Conservation (phyloP, 1,139 yeast species). For the Candida frijolesensis region DNA sequence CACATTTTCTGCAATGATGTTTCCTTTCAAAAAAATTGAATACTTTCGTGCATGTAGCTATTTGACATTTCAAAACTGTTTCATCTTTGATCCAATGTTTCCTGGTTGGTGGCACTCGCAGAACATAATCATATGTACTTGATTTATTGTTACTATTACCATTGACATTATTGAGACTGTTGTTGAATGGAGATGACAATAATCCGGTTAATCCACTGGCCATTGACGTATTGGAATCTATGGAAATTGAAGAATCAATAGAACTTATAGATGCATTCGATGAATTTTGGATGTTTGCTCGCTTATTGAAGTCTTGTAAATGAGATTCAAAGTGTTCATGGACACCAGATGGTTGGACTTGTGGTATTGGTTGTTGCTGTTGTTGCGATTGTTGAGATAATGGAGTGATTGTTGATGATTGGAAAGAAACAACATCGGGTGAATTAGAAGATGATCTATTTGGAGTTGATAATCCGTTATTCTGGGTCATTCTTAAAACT, state of each 20-base stretch:
- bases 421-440: slow-evolving; percentile 69
- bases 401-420: neutral
- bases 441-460: slow-evolving; percentile 17
- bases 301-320: slow-evolving; percentile 13
- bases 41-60: slow-evolving; percentile 55
- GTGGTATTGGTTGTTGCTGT: slow-evolving; percentile 1
- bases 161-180: neutral
- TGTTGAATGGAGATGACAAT: slow-evolving; percentile 10
- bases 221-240: slow-evolving; percentile 29
- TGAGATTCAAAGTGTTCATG: slow-evolving; percentile 16
- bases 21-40: slow-evolving; percentile 81
- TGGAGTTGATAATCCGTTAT: slow-evolving; percentile 15
- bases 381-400: slow-evolving; percentile 10
- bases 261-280: slow-evolving; percentile 37
- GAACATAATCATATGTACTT: slow-evolving; percentile 30
- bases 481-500: slow-evolving; percentile 61
- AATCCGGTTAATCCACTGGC: slow-evolving; percentile 13
- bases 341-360: neutral
- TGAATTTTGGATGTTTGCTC: slow-evolving; percentile 10
- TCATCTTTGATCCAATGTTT: slow-evolving; percentile 83
- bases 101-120: slow-evolving; percentile 55
- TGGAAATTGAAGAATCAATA: slow-evolving; percentile 36
- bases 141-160: slow-evolving; percentile 12
- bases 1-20: slow-evolving; percentile 94
- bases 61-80: slow-evolving; percentile 62